Conservation (phyloP, 805 yeast species). For the Myxozyma sirexii region DNA sequence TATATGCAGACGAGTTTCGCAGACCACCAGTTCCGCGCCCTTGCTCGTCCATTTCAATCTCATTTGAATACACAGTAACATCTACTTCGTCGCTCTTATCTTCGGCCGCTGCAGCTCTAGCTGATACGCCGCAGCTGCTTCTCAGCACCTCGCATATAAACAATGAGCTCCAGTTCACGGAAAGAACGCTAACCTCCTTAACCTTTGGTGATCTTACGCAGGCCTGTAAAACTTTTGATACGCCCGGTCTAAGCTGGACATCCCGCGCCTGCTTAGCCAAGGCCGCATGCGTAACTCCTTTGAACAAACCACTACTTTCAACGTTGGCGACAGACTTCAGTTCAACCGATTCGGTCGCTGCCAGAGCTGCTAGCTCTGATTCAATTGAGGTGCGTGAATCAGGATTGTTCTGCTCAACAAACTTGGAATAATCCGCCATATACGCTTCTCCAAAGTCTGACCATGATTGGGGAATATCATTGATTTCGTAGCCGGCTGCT, state of each 20-base stretch:
- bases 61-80: slow-evolving; percentile 12
- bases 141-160: slow-evolving; percentile 16
- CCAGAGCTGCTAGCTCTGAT: slow-evolving; percentile 17
- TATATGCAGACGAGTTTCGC: not conserved
- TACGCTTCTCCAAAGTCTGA: slow-evolving; percentile 22
- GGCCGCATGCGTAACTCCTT: slow-evolving; percentile 13
- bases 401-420: not conserved
- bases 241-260: slow-evolving; percentile 18
- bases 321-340: slow-evolving; percentile 30
- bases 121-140: not conserved
- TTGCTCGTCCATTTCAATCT: slow-evolving; percentile 14
- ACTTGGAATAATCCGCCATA: slow-evolving; percentile 23
- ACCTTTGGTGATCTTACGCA: not conserved
- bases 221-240: slow-evolving; percentile 4
- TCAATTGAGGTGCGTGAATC: slow-evolving; percentile 2
- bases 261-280: slow-evolving; percentile 20
- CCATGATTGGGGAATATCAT: slow-evolving; percentile 20
- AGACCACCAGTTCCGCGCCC: slow-evolving; percentile 20
- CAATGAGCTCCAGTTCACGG: slow-evolving; percentile 34
- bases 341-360: slow-evolving; percentile 22
- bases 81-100: not conserved
- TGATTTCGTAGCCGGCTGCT: slow-evolving; percentile 28
- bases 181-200: slow-evolving; percentile 14
- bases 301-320: slow-evolving; percentile 26
- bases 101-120: not conserved